Base-by-base conservation (phyloP, 2,329 filamentous ascomycete species). In the Pseudopyrenochaeta lycopersici region DNA sequence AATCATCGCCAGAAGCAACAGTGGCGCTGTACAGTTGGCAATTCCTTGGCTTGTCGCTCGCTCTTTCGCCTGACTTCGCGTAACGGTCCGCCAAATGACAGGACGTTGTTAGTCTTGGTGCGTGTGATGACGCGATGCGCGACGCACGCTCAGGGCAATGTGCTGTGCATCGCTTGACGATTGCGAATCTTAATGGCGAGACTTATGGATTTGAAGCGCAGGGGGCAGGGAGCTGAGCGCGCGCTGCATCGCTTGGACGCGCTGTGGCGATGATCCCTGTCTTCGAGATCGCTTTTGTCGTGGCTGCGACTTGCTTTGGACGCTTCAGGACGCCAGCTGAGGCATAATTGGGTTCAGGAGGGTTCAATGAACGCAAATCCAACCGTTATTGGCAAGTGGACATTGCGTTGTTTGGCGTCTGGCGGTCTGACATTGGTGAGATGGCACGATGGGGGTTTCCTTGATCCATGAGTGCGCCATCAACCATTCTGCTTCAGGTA, bases 381-480 rank as follows among this genome's bases (percentile, higher is more conserved):
- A 51, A 33, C 49, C 46, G 45, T 49, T 49, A 53, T 54, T 60
- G 57, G 57, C 36, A 62, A 50, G 39, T 52, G 40, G 45, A 52
- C 44, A 42, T 36, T 46, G 41, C 35, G 40, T 42, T 42, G 23
- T 9, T 21, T 17, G 40, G 40, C 40, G 47, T 30, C 43, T 60
- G 49, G 51, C 44, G 56, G 53, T 49, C 27, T 59, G 29, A 36
- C 43, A 53, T 49, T 52, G 52, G 52, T 52, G 45, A 60, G 20
- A 46, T 36, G 41, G 32, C 20, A 41, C 38, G 31, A 51, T 33
- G 36, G 39, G 46, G 29, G 32, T 57, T n/a, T 11, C 9, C 54
- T 56, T 57, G 54, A 58, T 60, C 60, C 52, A 29, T 54, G 46
- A 32, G 31, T 41, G 30, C 45, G 52, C 52, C 51, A 50, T 40